Conservation (phyloP, 768 basidiomycete species). For the Suillus cothurnatus region DNA sequence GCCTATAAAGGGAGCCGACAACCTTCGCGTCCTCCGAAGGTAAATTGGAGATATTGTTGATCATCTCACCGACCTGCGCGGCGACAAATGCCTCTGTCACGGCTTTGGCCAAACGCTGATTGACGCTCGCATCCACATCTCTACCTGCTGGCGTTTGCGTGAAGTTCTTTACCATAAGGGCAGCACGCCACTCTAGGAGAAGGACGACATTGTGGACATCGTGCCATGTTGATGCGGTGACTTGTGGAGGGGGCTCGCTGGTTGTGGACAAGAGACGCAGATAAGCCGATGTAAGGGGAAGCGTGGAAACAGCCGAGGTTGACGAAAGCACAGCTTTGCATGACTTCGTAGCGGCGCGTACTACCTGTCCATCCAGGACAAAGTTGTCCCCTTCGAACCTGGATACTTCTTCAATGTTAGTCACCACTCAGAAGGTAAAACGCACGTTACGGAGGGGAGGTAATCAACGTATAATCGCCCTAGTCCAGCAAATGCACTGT, state of each 20-base stretch:
- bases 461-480: conserved; percentile 67
- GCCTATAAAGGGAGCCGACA: conserved; percentile 29
- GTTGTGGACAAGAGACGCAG: conserved; percentile 50
- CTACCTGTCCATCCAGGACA: conserved; percentile 74
- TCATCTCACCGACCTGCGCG: conserved; percentile 50
- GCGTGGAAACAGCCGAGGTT: conserved; percentile 33
- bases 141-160: conserved; percentile 35
- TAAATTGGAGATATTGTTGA: conserved; percentile 34
- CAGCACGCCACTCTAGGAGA: conserved; percentile 69
- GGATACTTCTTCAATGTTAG: background rate
- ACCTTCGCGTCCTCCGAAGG: conserved; percentile 19
- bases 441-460: conserved; percentile 65
- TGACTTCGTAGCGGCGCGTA: conserved; percentile 69
- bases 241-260: conserved; percentile 20
- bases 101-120: conserved; percentile 61
- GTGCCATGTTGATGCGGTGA: conserved; percentile 35
- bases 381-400: conserved; percentile 84
- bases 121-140: conserved; percentile 51
- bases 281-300: conserved; percentile 37
- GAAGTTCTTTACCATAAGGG: conserved; percentile 50
- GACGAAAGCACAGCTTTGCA: conserved; percentile 45
- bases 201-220: conserved; percentile 42
- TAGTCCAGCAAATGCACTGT: conserved; percentile 67
- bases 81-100: conserved; percentile 73
- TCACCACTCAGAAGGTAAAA: conserved; percentile 10